Base-by-base conservation (phyloP, 306 rosid species). In the Oemleria cerasiformis region DNA sequence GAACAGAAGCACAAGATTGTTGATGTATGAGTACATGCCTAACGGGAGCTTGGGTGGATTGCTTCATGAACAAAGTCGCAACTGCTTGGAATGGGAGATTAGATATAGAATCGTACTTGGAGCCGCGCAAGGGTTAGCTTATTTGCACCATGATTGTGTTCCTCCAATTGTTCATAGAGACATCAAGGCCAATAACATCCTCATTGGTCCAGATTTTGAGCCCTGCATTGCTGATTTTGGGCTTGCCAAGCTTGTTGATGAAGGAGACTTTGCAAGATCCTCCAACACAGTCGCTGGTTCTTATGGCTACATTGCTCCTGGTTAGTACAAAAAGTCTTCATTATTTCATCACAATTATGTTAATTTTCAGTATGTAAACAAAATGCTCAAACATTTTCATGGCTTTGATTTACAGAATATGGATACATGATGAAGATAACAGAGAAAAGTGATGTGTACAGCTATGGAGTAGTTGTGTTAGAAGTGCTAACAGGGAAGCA, bases 271-370 rank as follows among this genome's bases (percentile, higher is more conserved):
- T 34, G 92, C 86, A 1, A 63, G 88, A 72, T 90, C 98, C 30
- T 85, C 96, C 43, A 88, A 86, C 70, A 90, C 91, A 0, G 85
- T 92, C 0, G 98, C 96, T 8, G 98, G 98, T 44, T 92, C 98
- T 76, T 92, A 89, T 73, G 98, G 98, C 60, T 92, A 92, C 75
- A 92, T 92, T 51, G 98, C 98, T 76, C 98, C 98, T 34, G 98
- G 98, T 90, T 21, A 77, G 87, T 73, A 69, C 67, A 54, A 67
- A 54, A 67, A 20, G 36, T 47, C 59, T 45, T 44, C 23, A 39
- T 42, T 67, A 50, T 14, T 67, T 63, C 74, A 72, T 51, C 30
- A 41, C 43, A 15, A 48, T 40, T 14, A 36, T 38, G 12, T 61
- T 21, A 61, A 8, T 38, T 15, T 61, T 21, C 7, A 61, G 5